Conservation (phyloP, 192 early-diverging fungal genomes). For the Neocallimastix lanati region DNA sequence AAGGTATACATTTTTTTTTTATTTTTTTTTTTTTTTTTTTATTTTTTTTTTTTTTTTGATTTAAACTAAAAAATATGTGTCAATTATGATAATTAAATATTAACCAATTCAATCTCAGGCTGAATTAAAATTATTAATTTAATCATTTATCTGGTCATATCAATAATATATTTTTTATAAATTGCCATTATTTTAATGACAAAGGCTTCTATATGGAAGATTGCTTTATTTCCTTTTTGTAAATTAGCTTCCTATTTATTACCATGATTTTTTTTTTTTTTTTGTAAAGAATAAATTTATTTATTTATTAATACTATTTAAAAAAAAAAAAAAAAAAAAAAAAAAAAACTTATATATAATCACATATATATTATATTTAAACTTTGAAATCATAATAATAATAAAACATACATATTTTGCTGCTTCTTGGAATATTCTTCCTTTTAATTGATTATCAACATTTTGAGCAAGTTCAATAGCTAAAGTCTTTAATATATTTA, state of each 20-base stretch:
- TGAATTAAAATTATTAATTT: too few species aligned
- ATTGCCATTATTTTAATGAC: constrained; percentile 77
- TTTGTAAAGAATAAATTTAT: too few species aligned
- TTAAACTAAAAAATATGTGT: too few species aligned
- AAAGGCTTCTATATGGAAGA: constrained; percentile 91
- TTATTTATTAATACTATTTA: neutral
- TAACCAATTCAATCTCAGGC: too few species aligned
- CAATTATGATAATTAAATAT: too few species aligned
- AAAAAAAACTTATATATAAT: too few species aligned
- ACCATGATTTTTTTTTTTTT: too few species aligned
- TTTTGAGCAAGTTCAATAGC: constrained; percentile 49
- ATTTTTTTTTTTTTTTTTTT: too few species aligned
- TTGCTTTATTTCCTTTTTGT: constrained; percentile 67
- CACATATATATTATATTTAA: too few species aligned
- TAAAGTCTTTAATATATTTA: constrained; percentile 21
- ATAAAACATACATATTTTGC: constrained; percentile 49
- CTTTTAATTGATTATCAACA: constrained; percentile 50
- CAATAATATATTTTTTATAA: constrained; percentile 56
- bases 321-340: neutral
- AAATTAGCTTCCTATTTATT: constrained; percentile 78
- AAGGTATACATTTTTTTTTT: too few species aligned
- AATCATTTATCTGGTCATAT: neutral
- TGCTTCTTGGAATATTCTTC: constrained; percentile 45
- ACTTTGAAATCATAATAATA: neutral
- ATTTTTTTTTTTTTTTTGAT: too few species aligned